These are phyloP conservation scores for Hippophae rhamnoides DNA, from an alignment of 306 rosid species.

Conservation along the genomic window DNA sequence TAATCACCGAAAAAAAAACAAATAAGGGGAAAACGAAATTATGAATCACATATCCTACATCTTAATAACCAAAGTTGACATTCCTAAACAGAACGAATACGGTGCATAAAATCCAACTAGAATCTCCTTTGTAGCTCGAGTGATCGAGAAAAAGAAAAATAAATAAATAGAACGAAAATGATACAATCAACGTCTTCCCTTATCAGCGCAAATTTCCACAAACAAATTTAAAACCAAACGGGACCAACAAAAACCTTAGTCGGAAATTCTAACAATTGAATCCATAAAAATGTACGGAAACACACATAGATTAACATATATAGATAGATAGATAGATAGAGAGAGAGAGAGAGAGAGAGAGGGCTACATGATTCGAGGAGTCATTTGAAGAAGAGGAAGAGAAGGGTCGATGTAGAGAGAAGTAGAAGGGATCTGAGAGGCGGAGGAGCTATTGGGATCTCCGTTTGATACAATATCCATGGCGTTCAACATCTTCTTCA, in stretches of 20 bases:
- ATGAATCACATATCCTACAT: neutral
- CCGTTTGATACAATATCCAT: conserved; percentile 27
- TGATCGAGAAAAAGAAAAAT: no score
- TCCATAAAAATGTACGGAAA: conserved; percentile 8
- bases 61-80: no score
- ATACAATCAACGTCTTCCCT: no score
- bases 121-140: no score
- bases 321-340: neutral
- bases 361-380: conserved; percentile 49
- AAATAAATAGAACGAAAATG: no score
- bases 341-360: neutral
- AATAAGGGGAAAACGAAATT: neutral
- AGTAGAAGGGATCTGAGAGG: conserved; percentile 38
- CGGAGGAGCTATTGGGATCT: conserved; percentile 22
- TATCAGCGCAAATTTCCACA: neutral
- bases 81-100: no score
- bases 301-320: no score
- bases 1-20: neutral
- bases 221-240: neutral
- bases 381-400: conserved; percentile 37
- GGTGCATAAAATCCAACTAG: no score
- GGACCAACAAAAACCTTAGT: no score
- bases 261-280: neutral
- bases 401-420: conserved; percentile 55
- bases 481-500: conserved; percentile 46